Percentiles rank a stretch among this genome's conserved stretches.
These are phyloP conservation scores for Pyrenula aspistea DNA, from an alignment of 495 filamentous ascomycete genomes.

Conservation along the genomic window DNA sequence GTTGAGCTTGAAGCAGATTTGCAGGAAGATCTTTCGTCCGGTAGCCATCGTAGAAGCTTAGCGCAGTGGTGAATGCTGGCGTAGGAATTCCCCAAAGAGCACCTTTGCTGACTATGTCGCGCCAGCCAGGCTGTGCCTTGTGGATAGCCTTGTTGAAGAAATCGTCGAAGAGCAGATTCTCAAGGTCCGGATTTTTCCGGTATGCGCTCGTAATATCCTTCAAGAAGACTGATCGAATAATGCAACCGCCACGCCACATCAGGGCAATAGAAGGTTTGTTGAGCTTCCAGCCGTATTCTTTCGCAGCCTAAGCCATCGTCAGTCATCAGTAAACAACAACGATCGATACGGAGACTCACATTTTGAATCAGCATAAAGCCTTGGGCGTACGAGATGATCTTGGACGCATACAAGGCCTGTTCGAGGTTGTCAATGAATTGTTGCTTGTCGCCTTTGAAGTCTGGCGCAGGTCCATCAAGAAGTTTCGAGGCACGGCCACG, in stretches of 20 bases:
- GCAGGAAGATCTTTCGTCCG: constrained; percentile 88
- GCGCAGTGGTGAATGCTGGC: constrained; percentile 89
- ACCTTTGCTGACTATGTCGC: constrained; percentile 83
- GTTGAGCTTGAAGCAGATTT: constrained; percentile 95
- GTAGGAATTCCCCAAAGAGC: constrained; percentile 90
- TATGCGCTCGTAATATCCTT: constrained; percentile 98
- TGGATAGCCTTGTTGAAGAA: constrained; percentile 99
- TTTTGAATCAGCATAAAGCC: constrained; percentile 99
- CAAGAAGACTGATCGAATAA: constrained; percentile 99
- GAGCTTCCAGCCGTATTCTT: constrained; percentile 93
- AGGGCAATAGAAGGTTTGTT: constrained; percentile 99
- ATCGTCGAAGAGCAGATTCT: constrained; percentile 96
- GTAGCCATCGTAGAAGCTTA: constrained; percentile 97
- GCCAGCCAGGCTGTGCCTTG: constrained; percentile 90
- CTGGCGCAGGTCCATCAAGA: constrained; percentile 62
- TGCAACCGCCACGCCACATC: constrained; percentile 99
- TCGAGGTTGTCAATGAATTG: constrained; percentile 92
- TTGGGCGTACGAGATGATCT: constrained; percentile 99
- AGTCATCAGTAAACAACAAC: constrained; percentile 12
- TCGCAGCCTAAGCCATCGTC: constrained; percentile 55
- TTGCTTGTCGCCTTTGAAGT: constrained; percentile 82
- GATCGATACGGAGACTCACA: constrained; percentile 38
- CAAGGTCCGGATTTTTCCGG: constrained; percentile 84
- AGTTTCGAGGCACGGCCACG: constrained; percentile 69
- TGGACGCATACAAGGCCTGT: constrained; percentile 96